Conservation (phyloP, 2,329 filamentous ascomycete species). For the Hyphodiscus sp. region DNA sequence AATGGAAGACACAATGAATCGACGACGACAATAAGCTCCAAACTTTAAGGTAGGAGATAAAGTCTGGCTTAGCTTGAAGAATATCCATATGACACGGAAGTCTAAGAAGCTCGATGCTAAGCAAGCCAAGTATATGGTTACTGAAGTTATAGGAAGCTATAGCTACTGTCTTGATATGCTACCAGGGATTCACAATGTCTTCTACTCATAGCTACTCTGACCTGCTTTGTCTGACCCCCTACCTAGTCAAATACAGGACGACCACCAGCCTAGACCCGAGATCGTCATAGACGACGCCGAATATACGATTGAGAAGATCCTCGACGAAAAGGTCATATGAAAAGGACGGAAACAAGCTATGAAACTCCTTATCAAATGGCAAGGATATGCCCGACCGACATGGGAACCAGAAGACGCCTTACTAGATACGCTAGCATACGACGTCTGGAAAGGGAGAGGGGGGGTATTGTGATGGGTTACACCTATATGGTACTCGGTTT, state of each 20-base stretch:
- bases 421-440: background rate
- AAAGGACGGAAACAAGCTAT: no score
- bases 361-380: no score
- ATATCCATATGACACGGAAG: background rate
- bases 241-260: background rate
- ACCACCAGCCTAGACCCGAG: background rate
- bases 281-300: background rate
- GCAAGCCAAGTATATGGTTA: background rate
- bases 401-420: background rate
- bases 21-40: background rate
- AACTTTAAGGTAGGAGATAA: background rate
- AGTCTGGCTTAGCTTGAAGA: conserved; percentile 1
- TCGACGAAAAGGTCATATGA: background rate
- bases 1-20: background rate
- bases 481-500: no score
- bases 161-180: background rate
- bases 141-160: background rate
- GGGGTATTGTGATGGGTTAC: no score
- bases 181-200: background rate
- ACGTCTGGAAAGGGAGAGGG: conserved; percentile 3
- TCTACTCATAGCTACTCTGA: background rate
- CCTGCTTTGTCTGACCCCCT: background rate
- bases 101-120: background rate
- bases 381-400: no score
- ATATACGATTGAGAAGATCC: background rate